Evolutionary conservation across 257 asterid genomes (phyloP).

Genomic region (Lithospermum erythrorhizon): DNA sequence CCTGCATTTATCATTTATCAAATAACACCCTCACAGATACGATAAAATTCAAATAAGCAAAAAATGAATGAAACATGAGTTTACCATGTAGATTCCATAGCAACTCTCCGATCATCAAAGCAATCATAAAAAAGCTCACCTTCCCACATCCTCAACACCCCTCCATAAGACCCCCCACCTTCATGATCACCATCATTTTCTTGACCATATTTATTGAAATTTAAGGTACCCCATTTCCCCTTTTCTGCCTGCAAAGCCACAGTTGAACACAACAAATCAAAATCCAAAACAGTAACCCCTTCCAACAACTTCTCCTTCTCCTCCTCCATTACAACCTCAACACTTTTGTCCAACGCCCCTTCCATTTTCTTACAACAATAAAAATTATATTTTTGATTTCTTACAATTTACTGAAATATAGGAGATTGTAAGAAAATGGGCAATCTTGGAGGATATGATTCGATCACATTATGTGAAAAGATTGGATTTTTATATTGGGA

Average conservation of each 20-base stretch:
- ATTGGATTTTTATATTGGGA: neutral
- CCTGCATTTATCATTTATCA: no score
- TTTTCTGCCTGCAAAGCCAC: constrained; percentile 72
- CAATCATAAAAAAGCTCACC: constrained; percentile 74
- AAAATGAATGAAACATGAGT: neutral
- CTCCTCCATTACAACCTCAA: constrained; percentile 26
- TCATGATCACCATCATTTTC: constrained; percentile 11
- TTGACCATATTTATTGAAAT: constrained; percentile 23
- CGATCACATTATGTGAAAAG: neutral
- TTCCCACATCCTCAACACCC: constrained; percentile 91
- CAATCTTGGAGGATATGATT: neutral
- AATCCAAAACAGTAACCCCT: constrained; percentile 61
- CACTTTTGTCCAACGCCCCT: constrained; percentile 22
- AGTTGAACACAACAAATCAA: constrained; percentile 78
- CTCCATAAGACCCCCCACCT: constrained; percentile 5
- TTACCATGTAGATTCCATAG: constrained; percentile 80
- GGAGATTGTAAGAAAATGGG: neutral
- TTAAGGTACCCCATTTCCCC: constrained; percentile 58
- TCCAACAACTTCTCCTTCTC: constrained; percentile 42
- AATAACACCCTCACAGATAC: no score
- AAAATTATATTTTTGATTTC: neutral
- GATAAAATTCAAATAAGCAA: neutral
- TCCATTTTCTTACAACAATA: constrained; percentile 8
- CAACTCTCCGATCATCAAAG: constrained; percentile 61
- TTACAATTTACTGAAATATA: neutral